phyloP scores from a whole-genome alignment of 352 stramenopile genomes.

The Globisporangium middletonii region DNA sequence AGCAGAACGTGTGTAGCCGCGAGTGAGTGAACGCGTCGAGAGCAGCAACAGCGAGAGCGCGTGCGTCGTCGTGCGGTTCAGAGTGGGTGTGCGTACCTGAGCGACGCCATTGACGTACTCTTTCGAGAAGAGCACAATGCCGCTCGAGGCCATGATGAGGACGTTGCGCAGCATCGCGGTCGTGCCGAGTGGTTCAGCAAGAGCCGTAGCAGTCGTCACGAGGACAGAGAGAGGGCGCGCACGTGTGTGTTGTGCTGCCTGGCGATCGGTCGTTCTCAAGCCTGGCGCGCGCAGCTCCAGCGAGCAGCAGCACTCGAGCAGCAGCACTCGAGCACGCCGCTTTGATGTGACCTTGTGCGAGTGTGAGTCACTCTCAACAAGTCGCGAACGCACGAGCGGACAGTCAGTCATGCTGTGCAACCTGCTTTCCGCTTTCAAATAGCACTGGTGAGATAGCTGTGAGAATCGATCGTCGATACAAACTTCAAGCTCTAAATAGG shows the following conservation, averaged over 20 bases:
- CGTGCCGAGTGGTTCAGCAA: background rate
- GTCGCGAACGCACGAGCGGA: background rate
- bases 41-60: background rate
- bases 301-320: no score
- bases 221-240: no score
- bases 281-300: no score
- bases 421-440: no score
- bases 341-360: background rate
- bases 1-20: conserved; percentile 1
- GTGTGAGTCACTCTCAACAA: background rate
- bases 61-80: no score
- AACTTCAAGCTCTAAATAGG: background rate
- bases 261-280: background rate
- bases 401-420: no score
- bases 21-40: background rate
- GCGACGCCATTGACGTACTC: conserved; percentile 86
- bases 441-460: no score
- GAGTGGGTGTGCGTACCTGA: conserved; percentile 36
- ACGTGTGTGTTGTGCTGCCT: background rate
- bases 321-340: background rate
- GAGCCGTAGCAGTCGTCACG: background rate
- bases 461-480: background rate
- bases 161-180: conserved; percentile 87
- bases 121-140: conserved; percentile 91
- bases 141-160: conserved; percentile 89